Conservation (phyloP, 805 yeast species). For the Ogataea salicorniae region DNA sequence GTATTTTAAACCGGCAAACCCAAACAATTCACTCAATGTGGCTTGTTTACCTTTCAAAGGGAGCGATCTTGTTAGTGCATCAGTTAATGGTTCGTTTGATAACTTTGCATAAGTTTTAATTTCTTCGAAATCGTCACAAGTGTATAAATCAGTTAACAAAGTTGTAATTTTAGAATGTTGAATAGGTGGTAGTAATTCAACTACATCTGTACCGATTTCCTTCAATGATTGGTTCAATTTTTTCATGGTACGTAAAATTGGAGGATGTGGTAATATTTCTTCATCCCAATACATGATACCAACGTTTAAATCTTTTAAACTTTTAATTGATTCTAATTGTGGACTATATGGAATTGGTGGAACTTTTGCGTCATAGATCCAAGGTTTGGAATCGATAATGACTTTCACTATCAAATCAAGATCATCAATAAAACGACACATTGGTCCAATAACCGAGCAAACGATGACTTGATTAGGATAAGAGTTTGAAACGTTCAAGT, state of each 20-base stretch:
- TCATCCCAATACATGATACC: constrained; percentile 45
- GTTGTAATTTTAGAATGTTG: constrained; percentile 25
- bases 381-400: constrained; percentile 37
- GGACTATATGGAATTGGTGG: constrained; percentile 48
- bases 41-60: constrained; percentile 15
- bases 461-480: constrained; percentile 30
- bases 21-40: constrained; percentile 34
- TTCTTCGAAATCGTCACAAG: constrained; percentile 25
- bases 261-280: constrained; percentile 49
- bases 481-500: constrained; percentile 27
- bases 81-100: constrained; percentile 29
- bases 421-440: constrained; percentile 28
- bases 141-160: constrained; percentile 21
- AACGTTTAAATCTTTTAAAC: constrained; percentile 32
- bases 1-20: constrained; percentile 32
- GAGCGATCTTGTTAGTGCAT: constrained; percentile 14
- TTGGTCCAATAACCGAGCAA: constrained; percentile 34
- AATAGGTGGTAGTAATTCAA: constrained; percentile 34
- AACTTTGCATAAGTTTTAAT: constrained; percentile 19
- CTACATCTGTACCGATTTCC: constrained; percentile 37
- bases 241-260: constrained; percentile 42
- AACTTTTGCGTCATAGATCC: constrained; percentile 45
- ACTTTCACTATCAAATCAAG: constrained; percentile 33
- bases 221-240: constrained; percentile 21
- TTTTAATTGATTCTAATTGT: not conserved